Evolutionary conservation across 2,329 filamentous ascomycete species (phyloP).

Genomic region (Penicillium italicum): DNA sequence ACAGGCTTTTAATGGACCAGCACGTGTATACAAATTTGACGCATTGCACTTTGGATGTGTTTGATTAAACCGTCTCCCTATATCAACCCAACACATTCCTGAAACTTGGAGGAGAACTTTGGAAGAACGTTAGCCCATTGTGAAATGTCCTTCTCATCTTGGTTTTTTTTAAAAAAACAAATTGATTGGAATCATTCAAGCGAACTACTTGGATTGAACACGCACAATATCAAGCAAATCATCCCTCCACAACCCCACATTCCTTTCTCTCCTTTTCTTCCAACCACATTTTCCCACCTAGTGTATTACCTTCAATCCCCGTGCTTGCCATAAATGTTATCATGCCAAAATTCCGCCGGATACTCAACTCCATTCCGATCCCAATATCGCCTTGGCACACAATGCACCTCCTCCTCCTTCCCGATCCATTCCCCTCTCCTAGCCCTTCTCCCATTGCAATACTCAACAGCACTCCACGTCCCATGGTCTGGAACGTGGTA

Average conservation of each 20-base stretch:
- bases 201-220: neutral
- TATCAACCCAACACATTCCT: neutral
- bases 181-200: neutral
- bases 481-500: conserved; percentile 28
- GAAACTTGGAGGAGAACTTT: neutral
- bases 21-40: conserved; percentile 29
- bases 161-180: neutral
- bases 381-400: conserved; percentile 24
- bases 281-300: neutral
- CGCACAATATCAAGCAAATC: neutral
- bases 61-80: conserved; percentile 7
- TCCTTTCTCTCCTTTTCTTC: neutral
- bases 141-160: neutral
- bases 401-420: conserved; percentile 19
- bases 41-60: conserved; percentile 35
- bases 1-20: conserved; percentile 16
- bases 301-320: neutral
- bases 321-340: conserved; percentile 24
- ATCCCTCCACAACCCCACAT: neutral
- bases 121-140: neutral
- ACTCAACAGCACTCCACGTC: conserved; percentile 33
- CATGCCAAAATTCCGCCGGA: conserved; percentile 22
- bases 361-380: conserved; percentile 25
- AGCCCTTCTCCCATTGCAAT: conserved; percentile 20
- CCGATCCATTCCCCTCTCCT: conserved; percentile 1